Evolutionary conservation across 2,329 filamentous ascomycete species (phyloP).

Genomic region (Tolypocladium amazonense): DNA sequence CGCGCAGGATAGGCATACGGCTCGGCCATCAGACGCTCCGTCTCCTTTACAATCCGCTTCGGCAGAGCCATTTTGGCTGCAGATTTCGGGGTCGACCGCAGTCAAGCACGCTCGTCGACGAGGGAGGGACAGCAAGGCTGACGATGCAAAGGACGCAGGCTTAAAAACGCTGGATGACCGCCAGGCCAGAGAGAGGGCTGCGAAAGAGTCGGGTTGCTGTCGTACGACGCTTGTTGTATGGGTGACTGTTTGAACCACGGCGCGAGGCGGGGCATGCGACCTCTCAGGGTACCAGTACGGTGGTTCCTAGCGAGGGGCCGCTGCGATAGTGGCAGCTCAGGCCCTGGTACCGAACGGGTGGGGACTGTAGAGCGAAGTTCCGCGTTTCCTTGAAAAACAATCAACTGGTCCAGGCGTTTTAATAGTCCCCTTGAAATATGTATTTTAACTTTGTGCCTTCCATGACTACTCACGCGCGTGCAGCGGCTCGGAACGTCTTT

Average conservation of each 20-base stretch:
- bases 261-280: not conserved
- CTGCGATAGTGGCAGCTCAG: not conserved
- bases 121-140: not conserved
- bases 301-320: not conserved
- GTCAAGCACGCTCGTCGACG: not conserved
- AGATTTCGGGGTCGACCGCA: not conserved
- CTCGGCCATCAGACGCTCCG: conserved; percentile 90
- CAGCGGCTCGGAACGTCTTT: not conserved
- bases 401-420: no score
- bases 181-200: not conserved
- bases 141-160: not conserved
- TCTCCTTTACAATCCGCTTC: conserved; percentile 98
- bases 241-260: not conserved
- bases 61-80: conserved; percentile 59
- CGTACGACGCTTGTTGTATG: not conserved
- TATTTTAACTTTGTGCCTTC: not conserved
- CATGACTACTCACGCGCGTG: not conserved
- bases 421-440: not conserved
- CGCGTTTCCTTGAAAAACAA: not conserved
- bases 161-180: not conserved
- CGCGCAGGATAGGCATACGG: conserved; percentile 51
- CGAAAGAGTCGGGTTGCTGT: not conserved
- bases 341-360: not conserved
- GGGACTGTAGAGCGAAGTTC: not conserved
- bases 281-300: not conserved